Evolutionary conservation across 1,139 yeast species (phyloP).

Genomic region (Hansenula sp.): DNA sequence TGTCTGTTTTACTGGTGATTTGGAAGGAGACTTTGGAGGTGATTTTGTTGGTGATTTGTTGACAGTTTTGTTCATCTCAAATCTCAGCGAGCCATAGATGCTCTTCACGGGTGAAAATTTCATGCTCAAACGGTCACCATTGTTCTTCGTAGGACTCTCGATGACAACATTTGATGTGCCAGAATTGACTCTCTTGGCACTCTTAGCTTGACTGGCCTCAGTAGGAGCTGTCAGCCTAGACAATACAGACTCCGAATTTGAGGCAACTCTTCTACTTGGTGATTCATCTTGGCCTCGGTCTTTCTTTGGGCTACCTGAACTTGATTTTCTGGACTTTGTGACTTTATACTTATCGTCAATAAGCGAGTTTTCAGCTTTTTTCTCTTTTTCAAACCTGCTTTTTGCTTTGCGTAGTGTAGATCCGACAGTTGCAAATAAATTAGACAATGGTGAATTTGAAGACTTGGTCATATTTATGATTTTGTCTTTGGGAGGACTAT

Average conservation of each 20-base stretch:
- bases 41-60: background rate
- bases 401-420: constrained; percentile 20
- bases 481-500: background rate
- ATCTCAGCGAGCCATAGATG: constrained; percentile 20
- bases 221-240: constrained; percentile 32
- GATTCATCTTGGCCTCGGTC: background rate
- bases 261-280: constrained; percentile 2
- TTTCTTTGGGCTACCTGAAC: background rate
- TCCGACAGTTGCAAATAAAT: constrained; percentile 21
- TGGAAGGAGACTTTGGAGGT: background rate
- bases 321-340: constrained; percentile 2
- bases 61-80: constrained; percentile 9
- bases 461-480: background rate
- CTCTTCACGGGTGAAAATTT: constrained; percentile 24
- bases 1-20: constrained; percentile 11
- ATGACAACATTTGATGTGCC: background rate
- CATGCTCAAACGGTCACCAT: background rate
- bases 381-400: constrained; percentile 14
- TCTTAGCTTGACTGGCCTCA: constrained; percentile 27
- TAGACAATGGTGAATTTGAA: constrained; percentile 7
- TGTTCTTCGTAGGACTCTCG: background rate
- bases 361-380: constrained; percentile 3
- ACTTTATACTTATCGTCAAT: background rate
- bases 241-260: constrained; percentile 5
- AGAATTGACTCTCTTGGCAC: constrained; percentile 2